Evolutionary conservation across 768 basidiomycete genomes (phyloP).

Genomic region (Agaricus subrufescens): DNA sequence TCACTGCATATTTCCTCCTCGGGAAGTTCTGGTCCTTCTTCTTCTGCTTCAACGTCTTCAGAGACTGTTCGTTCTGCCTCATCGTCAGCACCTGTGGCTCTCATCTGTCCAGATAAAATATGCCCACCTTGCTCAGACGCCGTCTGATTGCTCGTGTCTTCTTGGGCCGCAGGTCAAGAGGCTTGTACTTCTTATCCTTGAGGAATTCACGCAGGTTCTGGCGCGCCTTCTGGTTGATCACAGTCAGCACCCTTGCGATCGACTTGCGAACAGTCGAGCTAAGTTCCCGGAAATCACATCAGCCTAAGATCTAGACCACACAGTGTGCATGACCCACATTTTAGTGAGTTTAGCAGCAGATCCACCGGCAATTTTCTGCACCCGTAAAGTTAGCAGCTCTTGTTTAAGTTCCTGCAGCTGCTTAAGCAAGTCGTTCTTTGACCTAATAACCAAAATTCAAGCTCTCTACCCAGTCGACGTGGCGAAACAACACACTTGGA

Average conservation of each 20-base stretch:
- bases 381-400: slow-evolving; percentile 90
- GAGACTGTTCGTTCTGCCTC: slow-evolving; percentile 69
- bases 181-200: slow-evolving; percentile 94
- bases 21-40: slow-evolving; percentile 98
- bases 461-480: not conserved
- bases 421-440: slow-evolving; percentile 94
- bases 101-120: not conserved
- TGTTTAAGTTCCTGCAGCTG: slow-evolving; percentile 92
- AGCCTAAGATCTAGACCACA: slow-evolving; percentile 5
- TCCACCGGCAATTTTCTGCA: slow-evolving; percentile 97
- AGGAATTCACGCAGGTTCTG: slow-evolving; percentile 97
- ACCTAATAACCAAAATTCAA: slow-evolving; percentile 45
- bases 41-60: slow-evolving; percentile 87
- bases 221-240: slow-evolving; percentile 97
- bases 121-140: slow-evolving; percentile 80
- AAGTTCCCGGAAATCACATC: slow-evolving; percentile 2
- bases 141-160: slow-evolving; percentile 98
- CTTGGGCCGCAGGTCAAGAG: slow-evolving; percentile 96
- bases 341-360: slow-evolving; percentile 94
- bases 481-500: slow-evolving; percentile 64
- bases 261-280: slow-evolving; percentile 97
- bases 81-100: not conserved
- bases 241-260: slow-evolving; percentile 95
- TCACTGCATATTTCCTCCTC: slow-evolving; percentile 89
- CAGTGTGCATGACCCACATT: slow-evolving; percentile 62